Evolutionary conservation across 371 early-diverging fungal genomes (phyloP), one percentile per base, ranked within the genome.

Genomic region (Agmasoma carcini): DNA sequence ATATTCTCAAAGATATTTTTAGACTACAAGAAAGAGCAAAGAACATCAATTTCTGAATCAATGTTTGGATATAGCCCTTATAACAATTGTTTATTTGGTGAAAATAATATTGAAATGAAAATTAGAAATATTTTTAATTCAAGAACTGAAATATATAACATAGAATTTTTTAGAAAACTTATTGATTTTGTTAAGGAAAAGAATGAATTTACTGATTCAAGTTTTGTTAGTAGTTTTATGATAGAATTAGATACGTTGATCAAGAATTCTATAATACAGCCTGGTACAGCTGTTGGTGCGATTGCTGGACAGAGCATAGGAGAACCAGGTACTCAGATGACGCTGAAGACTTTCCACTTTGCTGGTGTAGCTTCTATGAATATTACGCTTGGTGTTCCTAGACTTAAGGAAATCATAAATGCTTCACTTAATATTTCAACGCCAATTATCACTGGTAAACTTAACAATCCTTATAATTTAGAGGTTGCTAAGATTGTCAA

Each of bases 261-360:
- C 17, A 44, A 51, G 20, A 45, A 59, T 27, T 19, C 47, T 17
- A 48, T 58, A 61, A 86, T 93, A 56, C 90, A 93, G 58, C 90
- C 92, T 12, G 70, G 92, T 48, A 81, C 86, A 3, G 69, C 73
- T 15, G 70, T 68, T 4, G 96, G 98, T 39, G 90, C 95, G 31
- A 78, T 98, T 47, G 94, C 90, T 30, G 94, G 90, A 0, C 95
- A 94, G 73, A 84, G 85, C 53, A 91, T 98, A 66, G 95, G 96
- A 63, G 96, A 95, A 70, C 98, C 98, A 27, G 92, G 92, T 59
- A 98, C 96, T 0, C 96, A 97, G 74, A 97, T 97, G 98, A 97
- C 98, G 38, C 77, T 97, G 57, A 94, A 94, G 75, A 92, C 98
- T 69, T 97, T 97, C 86, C 98, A 97, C 78, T 95, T 93, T 83